Percentiles rank a stretch among this genome's conserved stretches.
Evolutionary conservation across 2,329 filamentous ascomycete genomes (phyloP).

Genomic region (Diaporthe capsici): DNA sequence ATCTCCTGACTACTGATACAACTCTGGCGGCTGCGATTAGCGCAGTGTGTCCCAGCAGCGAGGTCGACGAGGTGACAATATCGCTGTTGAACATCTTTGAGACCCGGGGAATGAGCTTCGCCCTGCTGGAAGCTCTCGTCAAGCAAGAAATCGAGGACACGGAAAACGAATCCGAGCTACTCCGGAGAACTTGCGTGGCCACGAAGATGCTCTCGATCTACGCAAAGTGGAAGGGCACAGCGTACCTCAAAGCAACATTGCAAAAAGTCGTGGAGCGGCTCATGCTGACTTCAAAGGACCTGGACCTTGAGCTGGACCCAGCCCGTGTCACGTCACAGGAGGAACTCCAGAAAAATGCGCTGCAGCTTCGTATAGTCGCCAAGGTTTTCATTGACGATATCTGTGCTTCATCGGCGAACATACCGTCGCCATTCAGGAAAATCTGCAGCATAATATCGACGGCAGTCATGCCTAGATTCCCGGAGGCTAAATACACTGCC

Average conservation of each 20-base stretch:
- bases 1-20: slow-evolving; percentile 74
- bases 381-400: slow-evolving; percentile 82
- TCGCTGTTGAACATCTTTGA: slow-evolving; percentile 80
- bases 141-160: slow-evolving; percentile 76
- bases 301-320: slow-evolving; percentile 78
- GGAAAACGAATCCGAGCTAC: slow-evolving; percentile 78
- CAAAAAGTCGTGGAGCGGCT: slow-evolving; percentile 77
- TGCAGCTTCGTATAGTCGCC: slow-evolving; percentile 76
- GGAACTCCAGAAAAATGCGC: slow-evolving; percentile 75
- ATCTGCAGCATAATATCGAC: slow-evolving; percentile 78
- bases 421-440: slow-evolving; percentile 74
- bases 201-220: slow-evolving; percentile 81
- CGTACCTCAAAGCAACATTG: slow-evolving; percentile 74
- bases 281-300: slow-evolving; percentile 75
- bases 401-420: slow-evolving; percentile 71
- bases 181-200: slow-evolving; percentile 78
- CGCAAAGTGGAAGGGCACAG: slow-evolving; percentile 78
- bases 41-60: slow-evolving; percentile 75
- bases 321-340: slow-evolving; percentile 71
- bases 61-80: slow-evolving; percentile 78
- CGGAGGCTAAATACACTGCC: slow-evolving; percentile 79
- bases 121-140: slow-evolving; percentile 75
- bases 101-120: slow-evolving; percentile 73
- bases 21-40: slow-evolving; percentile 75
- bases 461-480: slow-evolving; percentile 74